Evolutionary conservation across 1,284 basidiomycete genomes (phyloP), one percentile per base, ranked within the genome.

Genomic region (Takashimella tepidaria): DNA sequence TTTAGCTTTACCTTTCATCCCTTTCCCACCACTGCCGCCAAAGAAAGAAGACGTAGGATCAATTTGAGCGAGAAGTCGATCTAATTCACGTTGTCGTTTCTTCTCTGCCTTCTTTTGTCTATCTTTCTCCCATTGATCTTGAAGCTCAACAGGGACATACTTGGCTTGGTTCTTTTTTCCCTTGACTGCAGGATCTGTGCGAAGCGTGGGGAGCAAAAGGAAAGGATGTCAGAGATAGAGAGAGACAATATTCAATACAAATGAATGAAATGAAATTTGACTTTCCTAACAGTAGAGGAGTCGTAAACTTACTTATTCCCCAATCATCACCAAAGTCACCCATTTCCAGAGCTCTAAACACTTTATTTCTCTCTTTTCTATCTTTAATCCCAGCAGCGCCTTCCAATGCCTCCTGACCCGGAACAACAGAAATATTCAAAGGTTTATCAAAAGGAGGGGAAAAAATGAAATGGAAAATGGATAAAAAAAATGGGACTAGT

Each of bases 71-170:
- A 73, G 71, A 22, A 77, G 66, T 6, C 82, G 75, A 55, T 77
- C 76, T 13, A 76, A 64, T 1, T 79, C 81, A 3, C 89, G 83
- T 40, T 81, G 79, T 3, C 78, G 80, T 70, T 90, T 93, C 68
- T 79, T 76, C 55, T 84, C 84, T 0, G 89, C 89, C 73, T 95
- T 96, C 75, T 84, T 87, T 50, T 79, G 76, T 1, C 89, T 85
- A 67, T 95, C 92, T 49, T 81, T 81, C 55, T 84, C 81, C 90
- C 90, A 95, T 59, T 86, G 86, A 0, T 76, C 81, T 56, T 80
- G 80, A 1, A 96, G 79, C 8, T 85, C 81, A 1, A 77, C 69
- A 0, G 87, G 83, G 47, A 91, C 73, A 13, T 75, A 61, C 56
- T 80, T 79, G 41, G 75, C 68, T 56, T 83, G 84, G 51, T 83